Evolutionary conservation across 345 rosid species (phyloP).

Genomic region (Excoecaria agallocha): DNA sequence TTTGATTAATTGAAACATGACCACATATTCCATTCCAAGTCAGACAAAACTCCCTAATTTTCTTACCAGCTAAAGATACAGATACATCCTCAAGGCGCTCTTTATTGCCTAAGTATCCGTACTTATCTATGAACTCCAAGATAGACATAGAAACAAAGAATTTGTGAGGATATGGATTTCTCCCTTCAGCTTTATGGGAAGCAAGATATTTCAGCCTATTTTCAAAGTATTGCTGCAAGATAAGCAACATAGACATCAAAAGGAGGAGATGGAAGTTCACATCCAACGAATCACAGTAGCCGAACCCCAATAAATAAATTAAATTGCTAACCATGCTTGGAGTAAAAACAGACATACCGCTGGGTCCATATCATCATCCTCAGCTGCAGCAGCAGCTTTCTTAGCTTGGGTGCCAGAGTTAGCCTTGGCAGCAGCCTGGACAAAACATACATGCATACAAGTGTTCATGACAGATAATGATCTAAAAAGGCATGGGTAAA

Average conservation of each 20-base stretch:
- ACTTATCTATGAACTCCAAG: slow-evolving; percentile 55
- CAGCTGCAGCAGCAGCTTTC: slow-evolving; percentile 43
- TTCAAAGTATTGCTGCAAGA: slow-evolving; percentile 82
- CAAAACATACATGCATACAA: neutral
- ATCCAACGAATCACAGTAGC: neutral
- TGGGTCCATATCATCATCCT: slow-evolving; percentile 97
- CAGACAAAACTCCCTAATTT: neutral
- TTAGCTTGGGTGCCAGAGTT: slow-evolving; percentile 2
- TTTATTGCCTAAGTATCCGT: slow-evolving; percentile 55
- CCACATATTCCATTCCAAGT: neutral
- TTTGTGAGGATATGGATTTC: slow-evolving; percentile 87
- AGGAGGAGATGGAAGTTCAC: neutral
- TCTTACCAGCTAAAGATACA: slow-evolving; percentile 70
- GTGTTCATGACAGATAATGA: neutral
- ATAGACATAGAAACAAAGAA: slow-evolving; percentile 58
- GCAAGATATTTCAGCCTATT: slow-evolving; percentile 71
- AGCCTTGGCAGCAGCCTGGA: slow-evolving; percentile 46
- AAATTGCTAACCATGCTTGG: neutral
- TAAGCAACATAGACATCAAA: slow-evolving; percentile 6
- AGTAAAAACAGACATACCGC: slow-evolving; percentile 43
- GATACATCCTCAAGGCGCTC: slow-evolving; percentile 64
- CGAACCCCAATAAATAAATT: neutral
- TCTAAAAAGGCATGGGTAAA: neutral
- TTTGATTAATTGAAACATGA: neutral
- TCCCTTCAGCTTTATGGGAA: slow-evolving; percentile 61